Base-by-base conservation (phyloP, 1,139 yeast genomes). In the Yamadazyma triangularis region DNA sequence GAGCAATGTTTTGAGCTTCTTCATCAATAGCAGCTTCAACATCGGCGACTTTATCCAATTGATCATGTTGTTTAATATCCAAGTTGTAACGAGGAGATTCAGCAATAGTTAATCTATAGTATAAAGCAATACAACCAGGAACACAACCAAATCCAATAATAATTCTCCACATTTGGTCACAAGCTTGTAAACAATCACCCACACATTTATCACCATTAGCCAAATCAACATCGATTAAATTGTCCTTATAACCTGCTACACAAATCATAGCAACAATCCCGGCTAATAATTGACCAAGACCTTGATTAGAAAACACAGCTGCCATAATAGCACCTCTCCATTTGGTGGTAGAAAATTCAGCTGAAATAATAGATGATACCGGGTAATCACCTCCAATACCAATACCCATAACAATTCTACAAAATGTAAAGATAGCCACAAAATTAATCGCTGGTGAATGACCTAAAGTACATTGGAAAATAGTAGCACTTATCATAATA, bases 341-440 rank as follows among this genome's bases (percentile, higher is more conserved):
- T 60, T 82, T 85, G 47, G 94, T 85, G 36, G 94, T 83, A 23
- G 95, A 75, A 51, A 85, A 85, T 65, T 85, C 95, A 31, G 95
- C 80, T 8, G 94, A 81, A 47, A 85, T 85, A 58, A 85, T 82
- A 25, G 97, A 91, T 26, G 97, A 88, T 62, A 91, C 77, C 49
- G 98, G 98, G 64, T 91, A 91, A 66, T 91, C 98, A 73, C 97
- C 98, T 69, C 98, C 98, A 51, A 91, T 93, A 79, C 98, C 98
- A 50, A 91, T 79, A 69, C 95, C 95, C 86, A 80, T 80, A 40
- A 84, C 53, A 43, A 85, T 78, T 75, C 95, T 80, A 61, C 77
- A 78, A 47, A 81, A 77, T n/a, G 79, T 62, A 42, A 85, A 69
- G 33, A 83, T 69, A 31, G 89, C 94, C 30, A 76, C 77, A 50